Conservation (phyloP, 805 yeast species). For the Isabelozyma gotoi region DNA sequence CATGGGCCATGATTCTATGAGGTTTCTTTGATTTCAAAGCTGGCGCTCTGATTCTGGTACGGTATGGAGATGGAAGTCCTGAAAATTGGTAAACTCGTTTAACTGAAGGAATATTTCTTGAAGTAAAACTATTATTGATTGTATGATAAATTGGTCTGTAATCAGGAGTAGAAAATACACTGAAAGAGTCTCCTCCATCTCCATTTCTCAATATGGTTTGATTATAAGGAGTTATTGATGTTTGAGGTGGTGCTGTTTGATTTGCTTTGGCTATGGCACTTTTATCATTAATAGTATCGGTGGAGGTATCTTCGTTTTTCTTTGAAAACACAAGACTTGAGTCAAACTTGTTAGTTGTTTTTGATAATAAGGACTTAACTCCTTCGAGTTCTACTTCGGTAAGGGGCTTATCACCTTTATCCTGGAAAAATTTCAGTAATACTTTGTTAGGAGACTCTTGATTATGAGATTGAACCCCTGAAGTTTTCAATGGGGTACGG, state of each 20-base stretch:
- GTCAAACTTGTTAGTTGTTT: conserved; percentile 1
- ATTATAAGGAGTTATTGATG: conserved; percentile 21
- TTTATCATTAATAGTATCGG: background rate
- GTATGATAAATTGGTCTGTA: conserved; percentile 39
- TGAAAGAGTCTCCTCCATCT: conserved; percentile 15
- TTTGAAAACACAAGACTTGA: background rate
- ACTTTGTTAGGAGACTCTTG: conserved; percentile 46
- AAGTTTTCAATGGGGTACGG: conserved; percentile 3
- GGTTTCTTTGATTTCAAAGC: conserved; percentile 6
- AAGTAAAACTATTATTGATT: conserved; percentile 19
- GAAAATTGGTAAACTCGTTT: conserved; percentile 46
- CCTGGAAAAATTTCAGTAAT: conserved; percentile 66
- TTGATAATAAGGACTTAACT: conserved; percentile 57
- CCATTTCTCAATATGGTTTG: conserved; percentile 28
- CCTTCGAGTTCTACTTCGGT: conserved; percentile 78
- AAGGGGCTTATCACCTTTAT: conserved; percentile 73
- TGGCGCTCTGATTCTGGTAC: conserved; percentile 39
- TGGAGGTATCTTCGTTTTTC: background rate
- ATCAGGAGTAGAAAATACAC: conserved; percentile 31
- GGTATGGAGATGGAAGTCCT: conserved; percentile 45
- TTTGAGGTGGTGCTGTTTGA: conserved; percentile 5
- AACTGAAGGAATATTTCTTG: conserved; percentile 29
- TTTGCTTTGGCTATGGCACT: background rate
- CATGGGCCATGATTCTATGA: background rate
- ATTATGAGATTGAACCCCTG: background rate